phyloP scores from a whole-genome alignment of 2,329 filamentous ascomycete genomes.

The Fusarium nanum region DNA sequence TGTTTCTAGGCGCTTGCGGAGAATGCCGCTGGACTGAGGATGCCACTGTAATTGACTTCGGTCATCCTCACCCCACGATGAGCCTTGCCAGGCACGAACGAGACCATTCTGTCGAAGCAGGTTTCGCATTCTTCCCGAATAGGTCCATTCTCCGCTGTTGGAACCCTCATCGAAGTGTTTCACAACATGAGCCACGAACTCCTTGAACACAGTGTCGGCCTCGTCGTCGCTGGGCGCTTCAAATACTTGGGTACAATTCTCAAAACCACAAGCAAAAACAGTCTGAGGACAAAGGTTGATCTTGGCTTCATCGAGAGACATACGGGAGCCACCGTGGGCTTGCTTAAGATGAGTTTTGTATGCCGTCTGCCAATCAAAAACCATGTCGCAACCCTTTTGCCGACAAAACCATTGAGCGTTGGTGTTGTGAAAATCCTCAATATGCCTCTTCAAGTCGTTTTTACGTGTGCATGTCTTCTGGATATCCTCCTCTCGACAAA shows the following conservation, averaged over 20 bases:
- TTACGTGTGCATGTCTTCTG: slow-evolving; percentile 59
- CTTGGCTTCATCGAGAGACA: slow-evolving; percentile 57
- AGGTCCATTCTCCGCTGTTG: slow-evolving; percentile 57
- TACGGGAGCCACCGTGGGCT: slow-evolving; percentile 56
- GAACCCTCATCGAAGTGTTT: slow-evolving; percentile 60
- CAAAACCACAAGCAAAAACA: slow-evolving; percentile 62
- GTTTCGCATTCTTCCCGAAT: slow-evolving; percentile 59
- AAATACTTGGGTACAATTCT: slow-evolving; percentile 57
- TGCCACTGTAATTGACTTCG: slow-evolving; percentile 54
- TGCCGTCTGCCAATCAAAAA: slow-evolving; percentile 61
- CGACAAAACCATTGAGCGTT: slow-evolving; percentile 61
- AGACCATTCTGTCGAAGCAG: slow-evolving; percentile 56
- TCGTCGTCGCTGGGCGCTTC: slow-evolving; percentile 57
- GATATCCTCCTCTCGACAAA: slow-evolving; percentile 57
- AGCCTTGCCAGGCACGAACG: slow-evolving; percentile 53
- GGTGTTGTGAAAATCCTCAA: slow-evolving; percentile 61
- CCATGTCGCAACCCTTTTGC: slow-evolving; percentile 57
- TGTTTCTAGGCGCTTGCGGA: slow-evolving; percentile 60
- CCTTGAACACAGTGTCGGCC: slow-evolving; percentile 54
- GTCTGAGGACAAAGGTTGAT: slow-evolving; percentile 59
- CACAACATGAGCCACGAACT: slow-evolving; percentile 60
- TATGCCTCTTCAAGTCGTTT: slow-evolving; percentile 62
- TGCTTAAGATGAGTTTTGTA: slow-evolving; percentile 61
- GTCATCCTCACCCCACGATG: slow-evolving; percentile 51
- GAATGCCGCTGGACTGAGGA: slow-evolving; percentile 55